These are phyloP conservation scores for Terana coerulea DNA, from an alignment of 768 basidiomycete genomes.

Conservation along the genomic window DNA sequence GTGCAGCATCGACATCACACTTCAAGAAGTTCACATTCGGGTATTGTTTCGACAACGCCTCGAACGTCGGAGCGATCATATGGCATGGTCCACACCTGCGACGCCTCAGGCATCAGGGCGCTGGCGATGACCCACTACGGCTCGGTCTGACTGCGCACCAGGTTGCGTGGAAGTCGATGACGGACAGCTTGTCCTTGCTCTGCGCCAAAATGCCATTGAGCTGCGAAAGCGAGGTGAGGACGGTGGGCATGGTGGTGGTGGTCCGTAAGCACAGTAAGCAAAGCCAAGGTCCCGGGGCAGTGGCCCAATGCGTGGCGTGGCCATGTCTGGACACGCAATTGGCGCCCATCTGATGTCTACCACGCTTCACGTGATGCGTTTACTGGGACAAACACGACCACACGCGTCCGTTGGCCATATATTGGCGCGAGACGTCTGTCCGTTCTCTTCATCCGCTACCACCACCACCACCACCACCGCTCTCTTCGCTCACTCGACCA, in stretches of 20 bases:
- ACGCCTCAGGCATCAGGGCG: conserved; percentile 13
- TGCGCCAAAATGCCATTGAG: conserved; percentile 55
- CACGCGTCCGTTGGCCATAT: conserved; percentile 14
- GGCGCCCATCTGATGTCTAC: not conserved
- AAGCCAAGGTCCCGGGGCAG: not conserved
- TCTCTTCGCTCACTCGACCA: not conserved
- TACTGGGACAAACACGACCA: conserved; percentile 16
- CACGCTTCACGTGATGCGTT: conserved; percentile 12
- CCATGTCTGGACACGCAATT: too few species aligned
- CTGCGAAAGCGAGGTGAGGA: conserved; percentile 47
- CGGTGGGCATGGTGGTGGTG: not conserved
- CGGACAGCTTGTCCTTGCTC: conserved; percentile 61
- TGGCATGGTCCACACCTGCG: conserved; percentile 85
- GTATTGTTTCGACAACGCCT: conserved; percentile 65
- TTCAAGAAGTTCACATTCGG: conserved; percentile 77
- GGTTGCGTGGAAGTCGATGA: conserved; percentile 84
- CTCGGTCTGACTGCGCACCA: conserved; percentile 45
- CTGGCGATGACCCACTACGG: not conserved
- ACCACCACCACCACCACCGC: conserved; percentile 10
- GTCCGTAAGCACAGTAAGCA: too few species aligned
- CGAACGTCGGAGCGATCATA: conserved; percentile 73
- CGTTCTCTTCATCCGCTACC: conserved; percentile 5
- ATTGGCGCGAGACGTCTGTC: conserved; percentile 11
- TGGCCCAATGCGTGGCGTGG: not conserved
- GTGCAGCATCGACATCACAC: conserved; percentile 71